Evolutionary conservation across 768 basidiomycete genomes (phyloP).

Genomic region (Pilatotrama ljubarskyi): DNA sequence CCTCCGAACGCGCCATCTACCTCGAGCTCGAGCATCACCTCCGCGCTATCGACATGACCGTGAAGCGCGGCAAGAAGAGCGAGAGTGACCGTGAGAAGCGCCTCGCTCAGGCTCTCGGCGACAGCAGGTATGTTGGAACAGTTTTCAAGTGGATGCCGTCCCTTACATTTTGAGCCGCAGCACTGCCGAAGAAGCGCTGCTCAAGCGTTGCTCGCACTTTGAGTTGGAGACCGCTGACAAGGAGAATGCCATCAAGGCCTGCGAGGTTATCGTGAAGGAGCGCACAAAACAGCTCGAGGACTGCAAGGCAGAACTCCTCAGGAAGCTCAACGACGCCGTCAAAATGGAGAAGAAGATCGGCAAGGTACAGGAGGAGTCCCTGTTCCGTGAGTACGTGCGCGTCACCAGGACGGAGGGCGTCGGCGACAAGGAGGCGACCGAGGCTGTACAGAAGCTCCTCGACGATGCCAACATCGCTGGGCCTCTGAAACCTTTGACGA

Average conservation of each 20-base stretch:
- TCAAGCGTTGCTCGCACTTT: conserved; percentile 96
- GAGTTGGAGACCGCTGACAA: conserved; percentile 69
- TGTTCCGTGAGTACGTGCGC: conserved; percentile 78
- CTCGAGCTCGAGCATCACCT: conserved; percentile 93
- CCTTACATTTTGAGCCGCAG: conserved; percentile 38
- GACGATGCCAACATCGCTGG: conserved; percentile 56
- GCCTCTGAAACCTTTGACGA: conserved; percentile 23
- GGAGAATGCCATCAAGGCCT: conserved; percentile 85
- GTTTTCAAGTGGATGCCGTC: not conserved
- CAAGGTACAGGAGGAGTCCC: conserved; percentile 63
- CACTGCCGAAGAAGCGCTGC: conserved; percentile 86
- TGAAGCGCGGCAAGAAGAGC: conserved; percentile 63
- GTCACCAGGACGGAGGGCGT: conserved; percentile 68
- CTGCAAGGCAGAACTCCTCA: conserved; percentile 72
- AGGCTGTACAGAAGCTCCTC: conserved; percentile 57
- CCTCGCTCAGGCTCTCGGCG: conserved; percentile 83
- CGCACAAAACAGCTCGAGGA: conserved; percentile 77
- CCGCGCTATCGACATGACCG: conserved; percentile 84
- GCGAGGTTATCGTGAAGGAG: conserved; percentile 86
- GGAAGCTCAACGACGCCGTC: conserved; percentile 64
- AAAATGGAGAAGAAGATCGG: conserved; percentile 69
- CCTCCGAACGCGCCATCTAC: conserved; percentile 93
- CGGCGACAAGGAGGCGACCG: conserved; percentile 76
- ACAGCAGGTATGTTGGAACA: conserved; percentile 61
- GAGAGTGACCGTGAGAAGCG: conserved; percentile 86